phyloP scores from a whole-genome alignment of 148 eudicot genomes.

The Gaultheria prostrata region DNA sequence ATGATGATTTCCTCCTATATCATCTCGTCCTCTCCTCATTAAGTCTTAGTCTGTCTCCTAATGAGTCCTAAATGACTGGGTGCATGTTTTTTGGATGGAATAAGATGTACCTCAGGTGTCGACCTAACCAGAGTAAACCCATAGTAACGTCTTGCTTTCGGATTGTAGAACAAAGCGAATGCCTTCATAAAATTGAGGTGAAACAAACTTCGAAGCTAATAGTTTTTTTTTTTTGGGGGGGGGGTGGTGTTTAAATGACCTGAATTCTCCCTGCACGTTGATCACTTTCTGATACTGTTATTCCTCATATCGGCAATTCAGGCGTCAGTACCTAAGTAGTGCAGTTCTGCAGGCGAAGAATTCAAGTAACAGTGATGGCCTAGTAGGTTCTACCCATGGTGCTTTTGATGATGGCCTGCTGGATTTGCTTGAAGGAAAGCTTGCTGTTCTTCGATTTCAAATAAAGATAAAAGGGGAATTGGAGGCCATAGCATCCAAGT shows the following conservation, averaged over 20 bases:
- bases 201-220: not conserved
- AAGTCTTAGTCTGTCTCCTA: not conserved
- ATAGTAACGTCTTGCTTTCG: not conserved
- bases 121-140: not conserved
- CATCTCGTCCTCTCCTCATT: not conserved
- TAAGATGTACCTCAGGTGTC: not conserved
- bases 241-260: not conserved
- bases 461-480: slow-evolving; percentile 72
- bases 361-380: slow-evolving; percentile 50
- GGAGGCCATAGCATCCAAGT: slow-evolving; percentile 53
- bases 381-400: slow-evolving; percentile 46
- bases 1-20: slow-evolving; percentile 1
- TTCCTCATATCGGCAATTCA: slow-evolving; percentile 33
- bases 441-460: slow-evolving; percentile 92
- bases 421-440: slow-evolving; percentile 94
- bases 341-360: slow-evolving; percentile 97
- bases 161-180: not conserved
- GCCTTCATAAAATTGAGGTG: not conserved
- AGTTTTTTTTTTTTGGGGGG: not conserved
- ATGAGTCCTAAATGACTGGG: not conserved
- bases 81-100: not conserved
- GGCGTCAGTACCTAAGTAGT: slow-evolving; percentile 87
- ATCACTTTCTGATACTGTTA: slow-evolving; percentile 18
- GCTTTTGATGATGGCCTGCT: slow-evolving; percentile 76
- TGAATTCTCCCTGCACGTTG: not conserved